Percentiles rank a stretch among this genome's conserved stretches.
Conservation (phyloP, 2,329 filamentous ascomycete genomes). For the Fusarium coffeatum region DNA sequence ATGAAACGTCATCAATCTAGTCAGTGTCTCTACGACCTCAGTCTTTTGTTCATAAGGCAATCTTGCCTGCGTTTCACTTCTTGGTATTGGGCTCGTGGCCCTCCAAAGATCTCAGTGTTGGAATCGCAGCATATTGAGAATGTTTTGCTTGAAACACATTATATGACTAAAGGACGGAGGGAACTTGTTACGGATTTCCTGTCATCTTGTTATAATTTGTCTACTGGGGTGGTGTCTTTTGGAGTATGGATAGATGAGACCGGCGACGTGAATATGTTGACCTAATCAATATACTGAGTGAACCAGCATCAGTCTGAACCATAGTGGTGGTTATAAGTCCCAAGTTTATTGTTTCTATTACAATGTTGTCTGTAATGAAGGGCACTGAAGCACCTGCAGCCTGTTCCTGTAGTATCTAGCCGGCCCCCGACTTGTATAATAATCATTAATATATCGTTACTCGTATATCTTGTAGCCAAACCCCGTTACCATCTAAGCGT, state of each 20-base stretch:
- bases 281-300: constrained; percentile 34
- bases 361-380: neutral
- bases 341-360: neutral
- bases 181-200: constrained; percentile 19
- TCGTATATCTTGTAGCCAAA: constrained; percentile 14
- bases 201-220: constrained; percentile 14
- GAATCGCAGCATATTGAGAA: constrained; percentile 9
- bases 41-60: constrained; percentile 21
- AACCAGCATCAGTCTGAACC: constrained; percentile 7
- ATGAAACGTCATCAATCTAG: constrained; percentile 15
- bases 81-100: constrained; percentile 25
- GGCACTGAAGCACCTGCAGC: neutral
- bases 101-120: constrained; percentile 5
- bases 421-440: neutral
- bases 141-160: constrained; percentile 3
- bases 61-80: constrained; percentile 21
- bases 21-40: constrained; percentile 7
- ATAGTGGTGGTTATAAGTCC: neutral
- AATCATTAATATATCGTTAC: constrained; percentile 33
- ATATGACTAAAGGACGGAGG: constrained; percentile 14
- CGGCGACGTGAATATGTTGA: constrained; percentile 43
- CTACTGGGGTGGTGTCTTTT: constrained; percentile 14
- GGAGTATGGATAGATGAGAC: constrained; percentile 45
- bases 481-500: constrained; percentile 41
- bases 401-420: neutral